Evolutionary conservation across 768 basidiomycete species (phyloP), one percentile per base, ranked within the genome.

Genomic region (Phaffia australis): DNA sequence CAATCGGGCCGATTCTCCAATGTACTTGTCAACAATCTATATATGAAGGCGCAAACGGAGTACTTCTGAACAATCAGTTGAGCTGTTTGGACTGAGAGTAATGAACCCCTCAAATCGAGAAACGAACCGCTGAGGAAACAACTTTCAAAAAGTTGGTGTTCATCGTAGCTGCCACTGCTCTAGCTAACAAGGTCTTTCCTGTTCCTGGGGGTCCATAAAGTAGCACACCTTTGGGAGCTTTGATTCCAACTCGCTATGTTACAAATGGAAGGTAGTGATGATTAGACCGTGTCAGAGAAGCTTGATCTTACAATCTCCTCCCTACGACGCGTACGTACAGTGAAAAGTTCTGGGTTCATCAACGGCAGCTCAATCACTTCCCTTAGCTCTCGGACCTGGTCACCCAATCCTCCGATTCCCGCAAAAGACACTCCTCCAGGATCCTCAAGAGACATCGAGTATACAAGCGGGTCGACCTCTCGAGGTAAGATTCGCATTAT

Each of bases 401-500:
- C 95, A 54, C 87, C 83, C 64, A 99, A 78, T 25, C 95, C 95
- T 73, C 95, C 95, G 63, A 99, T 97, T 69, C 92, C 93, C 0
- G 94, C 94, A 75, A 98, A 98, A 4, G 89, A 84, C 8, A 89
- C 93, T 59, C 87, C 87, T 79, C 91, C 92, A 2, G 95, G 91
- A 73, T 98, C 94, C 77, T 99, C 95, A 73, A 95, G 80, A 70
- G 90, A 94, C 95, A 98, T 99, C 79, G 97, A 98, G 81, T 99
- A 99, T 15, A 99, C 94, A 72, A 94, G 79, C 19, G 95, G 95
- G 75, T 99, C 95, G 8, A 99, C 90, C 76, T 99, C 95, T 69
- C 95, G 84, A 4, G 95, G 95, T 23, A 99, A 80, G 61, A 98
- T 94, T 68, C 95, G 88, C 92, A 99, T 98, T 74, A 99, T 90